Conservation (phyloP, 1,139 yeast species). For the Arxiozyma bovina region DNA sequence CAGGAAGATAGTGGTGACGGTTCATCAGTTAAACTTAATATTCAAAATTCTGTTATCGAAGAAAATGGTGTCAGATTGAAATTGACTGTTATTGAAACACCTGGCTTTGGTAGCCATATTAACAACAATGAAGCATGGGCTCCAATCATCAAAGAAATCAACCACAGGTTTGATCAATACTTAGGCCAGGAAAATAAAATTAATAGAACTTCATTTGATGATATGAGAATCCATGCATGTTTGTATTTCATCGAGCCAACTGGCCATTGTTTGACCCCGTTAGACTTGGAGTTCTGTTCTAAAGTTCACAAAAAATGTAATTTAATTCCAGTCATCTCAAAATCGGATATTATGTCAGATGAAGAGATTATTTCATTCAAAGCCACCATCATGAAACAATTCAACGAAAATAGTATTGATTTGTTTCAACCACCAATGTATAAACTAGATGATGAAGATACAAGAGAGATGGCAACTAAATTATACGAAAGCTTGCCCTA, state of each 20-base stretch:
- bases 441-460: constrained; percentile 83
- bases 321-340: constrained; percentile 89
- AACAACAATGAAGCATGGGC: constrained; percentile 87
- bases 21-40: constrained; percentile 52
- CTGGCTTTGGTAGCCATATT: constrained; percentile 89
- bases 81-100: constrained; percentile 79
- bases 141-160: constrained; percentile 87
- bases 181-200: constrained; percentile 86
- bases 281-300: constrained; percentile 85
- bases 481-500: constrained; percentile 74
- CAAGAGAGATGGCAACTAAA: constrained; percentile 53
- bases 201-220: constrained; percentile 63
- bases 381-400: constrained; percentile 64
- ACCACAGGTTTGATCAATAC: constrained; percentile 74
- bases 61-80: constrained; percentile 89
- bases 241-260: constrained; percentile 93
- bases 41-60: constrained; percentile 66
- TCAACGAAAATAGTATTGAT: constrained; percentile 64
- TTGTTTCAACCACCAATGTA: constrained; percentile 72
- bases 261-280: constrained; percentile 82
- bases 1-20: constrained; percentile 9
- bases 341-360: constrained; percentile 86
- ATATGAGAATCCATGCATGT: constrained; percentile 79
- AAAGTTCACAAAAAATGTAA: constrained; percentile 86
- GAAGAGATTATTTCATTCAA: constrained; percentile 76